Evolutionary conservation across 2,329 filamentous ascomycete genomes (phyloP).

Genomic region (Colletotrichum costaricense): DNA sequence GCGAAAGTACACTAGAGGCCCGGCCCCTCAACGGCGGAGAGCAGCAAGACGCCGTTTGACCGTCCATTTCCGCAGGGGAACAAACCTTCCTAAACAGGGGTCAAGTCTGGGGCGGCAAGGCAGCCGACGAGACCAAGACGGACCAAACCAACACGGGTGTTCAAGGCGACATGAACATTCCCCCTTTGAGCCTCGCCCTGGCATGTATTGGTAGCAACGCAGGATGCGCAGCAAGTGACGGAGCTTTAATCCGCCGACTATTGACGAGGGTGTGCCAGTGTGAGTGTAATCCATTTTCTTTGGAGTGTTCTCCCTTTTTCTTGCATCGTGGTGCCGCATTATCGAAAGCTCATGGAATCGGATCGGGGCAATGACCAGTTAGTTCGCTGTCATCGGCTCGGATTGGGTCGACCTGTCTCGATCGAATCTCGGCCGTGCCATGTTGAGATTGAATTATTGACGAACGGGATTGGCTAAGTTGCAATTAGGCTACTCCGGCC

Average conservation of each 20-base stretch:
- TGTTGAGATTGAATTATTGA: neutral
- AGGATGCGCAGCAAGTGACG: neutral
- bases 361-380: neutral
- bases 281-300: neutral
- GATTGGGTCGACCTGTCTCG: neutral
- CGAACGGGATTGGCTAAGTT: neutral
- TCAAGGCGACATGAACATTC: constrained; percentile 3
- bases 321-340: constrained; percentile 23
- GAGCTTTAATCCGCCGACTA: constrained; percentile 7
- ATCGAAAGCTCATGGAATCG: neutral
- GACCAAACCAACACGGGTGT: constrained; percentile 9
- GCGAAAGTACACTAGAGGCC: neutral
- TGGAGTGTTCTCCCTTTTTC: neutral
- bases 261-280: constrained; percentile 2
- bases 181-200: constrained; percentile 10
- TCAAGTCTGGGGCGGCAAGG: constrained; percentile 7
- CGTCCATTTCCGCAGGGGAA: constrained; percentile 14
- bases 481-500: neutral
- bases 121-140: constrained; percentile 24
- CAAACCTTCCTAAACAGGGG: neutral
- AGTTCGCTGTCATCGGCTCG: neutral
- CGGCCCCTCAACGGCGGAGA: neutral
- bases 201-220: constrained; percentile 6
- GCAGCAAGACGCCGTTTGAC: constrained; percentile 14
- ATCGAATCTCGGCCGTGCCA: neutral